Evolutionary conservation across 129 eudicot species (phyloP).

Genomic region (Flaveria bidentis): DNA sequence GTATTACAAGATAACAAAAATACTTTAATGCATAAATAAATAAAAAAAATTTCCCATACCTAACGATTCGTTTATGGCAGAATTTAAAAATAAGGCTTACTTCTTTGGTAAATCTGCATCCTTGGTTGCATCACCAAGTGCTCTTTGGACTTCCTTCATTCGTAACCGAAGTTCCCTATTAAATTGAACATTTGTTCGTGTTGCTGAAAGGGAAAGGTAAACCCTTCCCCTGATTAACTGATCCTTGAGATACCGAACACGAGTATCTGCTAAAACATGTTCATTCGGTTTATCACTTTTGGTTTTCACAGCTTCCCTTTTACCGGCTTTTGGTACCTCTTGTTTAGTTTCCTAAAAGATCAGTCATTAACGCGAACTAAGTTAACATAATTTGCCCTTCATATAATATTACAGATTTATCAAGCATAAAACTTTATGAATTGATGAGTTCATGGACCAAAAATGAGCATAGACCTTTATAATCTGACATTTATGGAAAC

Average conservation of each 20-base stretch:
- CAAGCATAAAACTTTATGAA: not conserved
- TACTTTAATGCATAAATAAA: not conserved
- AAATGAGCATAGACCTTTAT: not conserved
- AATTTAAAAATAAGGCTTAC: slow-evolving; percentile 38
- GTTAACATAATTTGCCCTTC: not conserved
- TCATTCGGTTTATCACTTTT: slow-evolving; percentile 50
- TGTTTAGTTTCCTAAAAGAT: slow-evolving; percentile 46
- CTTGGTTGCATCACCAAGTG: slow-evolving; percentile 87
- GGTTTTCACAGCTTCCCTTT: slow-evolving; percentile 38
- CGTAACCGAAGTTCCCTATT: slow-evolving; percentile 84
- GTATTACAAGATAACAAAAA: slow-evolving; percentile 13
- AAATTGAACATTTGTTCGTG: slow-evolving; percentile 74
- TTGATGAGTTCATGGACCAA: not conserved
- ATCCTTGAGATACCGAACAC: slow-evolving; percentile 80
- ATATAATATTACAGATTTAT: not conserved
- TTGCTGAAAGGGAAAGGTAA: slow-evolving; percentile 80
- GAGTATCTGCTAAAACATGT: slow-evolving; percentile 47
- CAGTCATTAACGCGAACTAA: not conserved
- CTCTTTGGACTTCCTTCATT: slow-evolving; percentile 74
- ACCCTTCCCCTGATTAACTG: slow-evolving; percentile 75
- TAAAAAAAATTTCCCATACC: not conserved
- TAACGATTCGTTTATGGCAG: not conserved
- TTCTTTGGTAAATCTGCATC: slow-evolving; percentile 75
- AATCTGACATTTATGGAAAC: slow-evolving; percentile 1
- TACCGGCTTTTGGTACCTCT: slow-evolving; percentile 36